Evolutionary conservation across 1,284 basidiomycete species (phyloP).

Genomic region (Melampsora medusae): DNA sequence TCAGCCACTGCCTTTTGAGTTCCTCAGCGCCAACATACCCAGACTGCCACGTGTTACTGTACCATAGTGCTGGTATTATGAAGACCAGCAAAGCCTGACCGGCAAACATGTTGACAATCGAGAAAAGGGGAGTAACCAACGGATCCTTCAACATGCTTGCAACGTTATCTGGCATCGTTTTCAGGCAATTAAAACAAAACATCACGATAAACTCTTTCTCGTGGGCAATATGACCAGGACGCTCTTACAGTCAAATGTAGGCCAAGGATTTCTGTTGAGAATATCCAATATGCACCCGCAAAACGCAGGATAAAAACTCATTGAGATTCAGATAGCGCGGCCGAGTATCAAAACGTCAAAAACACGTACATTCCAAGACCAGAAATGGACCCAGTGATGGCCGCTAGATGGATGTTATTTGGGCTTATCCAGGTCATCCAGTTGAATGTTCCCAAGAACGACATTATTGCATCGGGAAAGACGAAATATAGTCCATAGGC

Average conservation of each 20-base stretch:
- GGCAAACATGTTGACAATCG: conserved; percentile 27
- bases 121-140: conserved; percentile 36
- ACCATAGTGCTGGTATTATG: conserved; percentile 41
- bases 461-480: conserved; percentile 48
- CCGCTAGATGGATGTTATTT: conserved; percentile 45
- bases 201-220: background rate
- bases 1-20: background rate
- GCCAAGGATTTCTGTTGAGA: conserved; percentile 30
- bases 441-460: conserved; percentile 61
- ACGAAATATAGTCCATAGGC: conserved; percentile 47
- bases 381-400: conserved; percentile 39
- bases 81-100: conserved; percentile 30
- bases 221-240: background rate
- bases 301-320: background rate
- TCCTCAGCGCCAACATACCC: conserved; percentile 11
- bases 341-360: background rate
- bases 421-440: conserved; percentile 64
- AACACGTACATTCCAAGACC: conserved; percentile 31
- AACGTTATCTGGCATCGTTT: conserved; percentile 13
- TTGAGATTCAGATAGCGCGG: too few species aligned
- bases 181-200: background rate
- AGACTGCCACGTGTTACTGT: conserved; percentile 35
- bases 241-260: conserved; percentile 39
- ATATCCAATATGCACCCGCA: background rate
- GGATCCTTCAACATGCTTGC: conserved; percentile 30